Evolutionary conservation across 129 eudicot species (phyloP), one percentile per base, ranked within the genome.

Genomic region (Arctium lappa): DNA sequence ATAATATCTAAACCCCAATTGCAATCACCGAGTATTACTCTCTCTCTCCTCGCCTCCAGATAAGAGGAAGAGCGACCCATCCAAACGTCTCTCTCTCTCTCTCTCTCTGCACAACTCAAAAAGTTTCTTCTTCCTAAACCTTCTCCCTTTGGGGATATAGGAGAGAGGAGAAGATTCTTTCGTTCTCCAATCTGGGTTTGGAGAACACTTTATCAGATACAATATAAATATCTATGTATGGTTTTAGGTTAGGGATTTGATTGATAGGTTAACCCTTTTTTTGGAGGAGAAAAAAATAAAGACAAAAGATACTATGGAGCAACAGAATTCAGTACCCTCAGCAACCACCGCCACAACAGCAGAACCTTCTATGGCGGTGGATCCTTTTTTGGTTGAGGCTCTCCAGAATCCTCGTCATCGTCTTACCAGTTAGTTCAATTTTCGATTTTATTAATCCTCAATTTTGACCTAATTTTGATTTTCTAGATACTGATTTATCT

Each of bases 321-420:
- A 75, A 48, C 75, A 75, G 18, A 77, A 68, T 84, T 74, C 85
- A 72, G 72, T 82, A 27, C 42, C 75, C 3, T 75, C 74, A 69
- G 60, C 50, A 39, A 77, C 73, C 60, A 69, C 85, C 69, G 72
- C 44, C 31, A 76, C 77, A 8, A 27, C 79, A 40, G 62, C 69
- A 15, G 84, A 74, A 16, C 33, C 82, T 37, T 76, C 85, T 18
- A 81, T 81, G 87, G 97, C 87, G 30, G 99, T 93, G 29, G 98
- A 96, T 79, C 94, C 98, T 38, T 96, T 96, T 80, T 86, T 96
- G 84, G 88, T 91, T 56, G 99, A 96, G 88, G 99, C 97, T 70
- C 97, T 96, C 11, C 99, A 96, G 82, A 93, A 93, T 90, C 97
- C 98, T 86, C 97, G 99, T 60, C 98, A 96, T 85, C 99, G 98